phyloP scores from a whole-genome alignment of 2,329 filamentous ascomycete genomes.

The Xylaria sp. region DNA sequence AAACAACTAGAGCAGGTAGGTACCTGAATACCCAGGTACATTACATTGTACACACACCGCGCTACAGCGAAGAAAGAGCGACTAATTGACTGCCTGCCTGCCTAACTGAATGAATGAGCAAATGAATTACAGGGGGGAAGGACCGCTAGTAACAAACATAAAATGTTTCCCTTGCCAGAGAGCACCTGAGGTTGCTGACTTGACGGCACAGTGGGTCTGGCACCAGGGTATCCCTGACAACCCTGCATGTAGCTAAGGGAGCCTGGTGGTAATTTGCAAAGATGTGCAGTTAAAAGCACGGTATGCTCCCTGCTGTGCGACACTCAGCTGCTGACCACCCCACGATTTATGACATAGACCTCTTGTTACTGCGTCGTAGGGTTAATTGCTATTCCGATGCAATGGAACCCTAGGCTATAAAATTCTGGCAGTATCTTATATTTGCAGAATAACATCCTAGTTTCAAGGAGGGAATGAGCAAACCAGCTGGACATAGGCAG shows the following conservation, averaged over 20 bases:
- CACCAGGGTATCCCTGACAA: conserved; percentile 11
- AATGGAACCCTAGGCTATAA: not conserved
- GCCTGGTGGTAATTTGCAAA: conserved; percentile 24
- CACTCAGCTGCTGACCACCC: conserved; percentile 17
- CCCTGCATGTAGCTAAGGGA: conserved; percentile 20
- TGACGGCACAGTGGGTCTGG: conserved; percentile 10
- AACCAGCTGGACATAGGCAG: not conserved
- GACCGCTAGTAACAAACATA: conserved; percentile 16
- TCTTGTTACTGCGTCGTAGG: not conserved
- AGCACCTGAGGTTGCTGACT: conserved; percentile 2
- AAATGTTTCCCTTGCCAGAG: conserved; percentile 8
- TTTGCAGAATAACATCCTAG: not conserved
- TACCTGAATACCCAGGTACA: not conserved
- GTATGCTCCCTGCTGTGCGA: conserved; percentile 13
- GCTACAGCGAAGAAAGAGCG: conserved; percentile 6
- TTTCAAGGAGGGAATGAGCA: not conserved
- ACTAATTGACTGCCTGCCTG: conserved; percentile 1
- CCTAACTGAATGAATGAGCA: not conserved
- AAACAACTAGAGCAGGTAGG: conserved; percentile 3
- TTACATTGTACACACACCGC: not conserved
- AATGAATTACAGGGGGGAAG: conserved; percentile 17
- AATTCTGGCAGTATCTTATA: not conserved
- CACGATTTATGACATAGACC: conserved; percentile 24
- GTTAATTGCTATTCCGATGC: not conserved
- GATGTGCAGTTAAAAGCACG: conserved; percentile 28